Base-by-base conservation (phyloP, 2,329 filamentous ascomycete species). In the Monosporascus sp. region DNA sequence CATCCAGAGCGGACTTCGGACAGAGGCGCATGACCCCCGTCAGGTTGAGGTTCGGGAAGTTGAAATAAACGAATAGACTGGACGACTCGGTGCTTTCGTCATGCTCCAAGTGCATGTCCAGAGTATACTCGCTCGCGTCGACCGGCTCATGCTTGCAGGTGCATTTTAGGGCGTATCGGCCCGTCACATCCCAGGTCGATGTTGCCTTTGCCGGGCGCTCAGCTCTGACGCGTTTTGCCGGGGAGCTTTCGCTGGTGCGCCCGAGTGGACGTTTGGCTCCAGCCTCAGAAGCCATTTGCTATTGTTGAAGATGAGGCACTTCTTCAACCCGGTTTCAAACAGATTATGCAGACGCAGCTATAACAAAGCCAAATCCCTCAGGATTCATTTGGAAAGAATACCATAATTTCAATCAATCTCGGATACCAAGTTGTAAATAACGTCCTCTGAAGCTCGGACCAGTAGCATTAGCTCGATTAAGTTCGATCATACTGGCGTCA, bases 31-130 rank as follows among this genome's bases (percentile, higher is more conserved):
- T 53, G 22, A 37, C 43, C 7, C 51, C 54, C n/a, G 27, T 48
- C 44, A 56, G 26, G 43, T 48, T 48, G 2, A 56, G 17, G 24
- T 51, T 53, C 14, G 54, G 54, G 48, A 56, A 56, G 38, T 51
- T 45, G 37, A 56, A 56, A 19, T 43, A 50, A n/a, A 41, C 54
- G 49, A 53, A 53, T 5, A 56, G 48, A 37, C 48, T 51, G 24
- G 47, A 53, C 2, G 50, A 50, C 41, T 53, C 40, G 14, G 54
- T 37, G 38, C 48, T 53, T 31, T 14, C 27, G 7, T 51, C 48
- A 48, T 53, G 54, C 16, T 51, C 47, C 37, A 53, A 56, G 47
- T 46, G 51, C 44, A 56, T 24, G 40, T 56, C 45, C 26, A 56
- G 43, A 37, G 50, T 38, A 20, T 56, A 56, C 16, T 56, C 51